Conservation (phyloP, 495 filamentous ascomycete genomes). For the Daldinia decipiens region DNA sequence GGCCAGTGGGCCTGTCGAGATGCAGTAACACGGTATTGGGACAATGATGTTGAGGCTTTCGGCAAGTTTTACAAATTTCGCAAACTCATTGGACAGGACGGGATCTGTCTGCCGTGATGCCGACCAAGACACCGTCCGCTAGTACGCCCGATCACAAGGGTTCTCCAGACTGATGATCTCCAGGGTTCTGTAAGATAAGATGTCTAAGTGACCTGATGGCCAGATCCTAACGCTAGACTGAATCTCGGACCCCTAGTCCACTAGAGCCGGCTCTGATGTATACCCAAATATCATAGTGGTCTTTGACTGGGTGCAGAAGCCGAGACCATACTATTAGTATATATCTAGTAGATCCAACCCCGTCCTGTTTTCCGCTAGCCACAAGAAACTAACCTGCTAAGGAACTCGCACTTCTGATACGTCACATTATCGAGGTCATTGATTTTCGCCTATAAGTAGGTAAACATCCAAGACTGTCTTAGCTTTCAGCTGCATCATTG, state of each 20-base stretch:
- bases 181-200: constrained; percentile 36
- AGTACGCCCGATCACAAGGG: constrained; percentile 3
- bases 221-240: constrained; percentile 3
- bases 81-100: constrained; percentile 19
- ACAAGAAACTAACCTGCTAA: constrained; percentile 24
- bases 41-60: constrained; percentile 19
- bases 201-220: neutral
- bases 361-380: constrained; percentile 9
- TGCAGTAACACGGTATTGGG: neutral
- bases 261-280: too few species aligned
- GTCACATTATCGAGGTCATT: constrained; percentile 18
- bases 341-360: neutral
- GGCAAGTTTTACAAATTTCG: neutral
- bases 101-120: constrained; percentile 8
- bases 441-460: constrained; percentile 5
- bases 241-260: neutral
- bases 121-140: constrained; percentile 27
- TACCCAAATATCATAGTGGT: neutral
- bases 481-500: constrained; percentile 18
- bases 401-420: constrained; percentile 19
- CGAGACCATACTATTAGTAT: constrained; percentile 4
- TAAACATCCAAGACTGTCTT: constrained; percentile 31
- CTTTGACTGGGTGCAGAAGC: neutral
- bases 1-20: constrained; percentile 11
- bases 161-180: constrained; percentile 41